Evolutionary conservation across 164 flowering plant genomes (phyloP).

Genomic region (Aristolochia fimbriata): DNA sequence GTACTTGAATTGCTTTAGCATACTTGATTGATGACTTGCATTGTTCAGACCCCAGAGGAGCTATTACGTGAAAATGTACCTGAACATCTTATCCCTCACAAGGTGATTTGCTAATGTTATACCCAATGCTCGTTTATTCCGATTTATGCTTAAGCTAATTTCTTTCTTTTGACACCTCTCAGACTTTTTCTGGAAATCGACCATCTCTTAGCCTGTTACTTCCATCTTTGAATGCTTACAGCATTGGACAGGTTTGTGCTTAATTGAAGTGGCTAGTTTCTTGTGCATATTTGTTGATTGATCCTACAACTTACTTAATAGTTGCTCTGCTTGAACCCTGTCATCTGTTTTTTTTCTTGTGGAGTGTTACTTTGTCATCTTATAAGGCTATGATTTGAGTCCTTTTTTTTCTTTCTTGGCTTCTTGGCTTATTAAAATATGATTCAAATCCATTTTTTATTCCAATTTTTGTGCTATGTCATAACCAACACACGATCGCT

Average conservation of each 20-base stretch:
- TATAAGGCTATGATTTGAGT: no score
- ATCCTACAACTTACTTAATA: no score
- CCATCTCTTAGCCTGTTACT: constrained; percentile 89
- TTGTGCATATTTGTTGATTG: neutral
- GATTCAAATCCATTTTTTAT: no score
- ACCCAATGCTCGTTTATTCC: constrained; percentile 1
- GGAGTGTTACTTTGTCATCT: no score
- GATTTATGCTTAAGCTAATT: neutral
- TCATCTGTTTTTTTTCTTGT: no score
- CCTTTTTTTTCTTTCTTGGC: no score
- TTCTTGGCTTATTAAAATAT: no score
- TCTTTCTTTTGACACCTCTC: constrained; percentile 9
- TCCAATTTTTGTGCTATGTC: no score
- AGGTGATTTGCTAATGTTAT: constrained; percentile 1
- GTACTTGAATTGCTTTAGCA: neutral
- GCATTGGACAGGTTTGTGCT: constrained; percentile 71
- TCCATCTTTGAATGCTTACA: constrained; percentile 77
- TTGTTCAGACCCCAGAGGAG: constrained; percentile 62
- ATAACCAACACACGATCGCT: neutral
- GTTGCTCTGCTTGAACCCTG: no score
- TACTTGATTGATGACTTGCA: neutral
- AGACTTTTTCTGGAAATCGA: constrained; percentile 94
- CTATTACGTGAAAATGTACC: constrained; percentile 68
- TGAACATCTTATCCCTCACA: constrained; percentile 40
- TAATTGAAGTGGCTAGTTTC: neutral